Base-by-base conservation (phyloP, 2,329 filamentous ascomycete species). In the Orbilia ellipsospora region DNA sequence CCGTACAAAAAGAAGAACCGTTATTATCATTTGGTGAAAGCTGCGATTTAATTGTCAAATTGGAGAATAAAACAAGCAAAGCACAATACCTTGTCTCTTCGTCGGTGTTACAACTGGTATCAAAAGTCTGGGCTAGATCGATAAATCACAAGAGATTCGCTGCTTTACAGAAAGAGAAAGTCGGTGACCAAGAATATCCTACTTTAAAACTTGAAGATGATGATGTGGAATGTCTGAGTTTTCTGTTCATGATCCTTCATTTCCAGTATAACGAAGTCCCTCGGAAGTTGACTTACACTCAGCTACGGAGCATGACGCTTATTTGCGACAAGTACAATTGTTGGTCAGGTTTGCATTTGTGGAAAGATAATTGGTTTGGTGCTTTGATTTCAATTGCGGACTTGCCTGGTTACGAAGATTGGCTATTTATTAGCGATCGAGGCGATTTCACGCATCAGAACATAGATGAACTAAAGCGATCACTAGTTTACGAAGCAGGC, bases 271-370 rank as follows among this genome's bases (percentile, higher is more conserved):
- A 20, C 18, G 15, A 65, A 2, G 48, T 44, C 28, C 61, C 61
- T 45, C n/a, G 18, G 26, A 8, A 16, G 45, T 31, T 65, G 5
- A 55, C 48, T 8, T 65, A 26, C 18, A 10, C 31, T 4, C 61
- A 65, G 36, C 15, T 65, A 54, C 61, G 48, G n/a, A 42, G 28
- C 7, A 65, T 65, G 50, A 50, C 50, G 23, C 15, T 65, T n/a
- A 44, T 65, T 20, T 63, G 60, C 42, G 60, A 63, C 36, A 63
- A 63, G 42, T 63, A 63, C 20, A 44, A 63, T 28, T 63, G 60
- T 31, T 51, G 45, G 45, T 40, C 45, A 20, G 60, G 20, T 26
- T 26, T 63, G 26, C 2, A 42, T 31, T 16, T 31, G 26, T 63
- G 60, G 60, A 63, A 63, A 20, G 23, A 63, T 28, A 18, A 1